Evolutionary conservation across 345 rosid genomes (phyloP), one percentile per base, ranked within the genome.

Genomic region (Carallia pectinifolia): DNA sequence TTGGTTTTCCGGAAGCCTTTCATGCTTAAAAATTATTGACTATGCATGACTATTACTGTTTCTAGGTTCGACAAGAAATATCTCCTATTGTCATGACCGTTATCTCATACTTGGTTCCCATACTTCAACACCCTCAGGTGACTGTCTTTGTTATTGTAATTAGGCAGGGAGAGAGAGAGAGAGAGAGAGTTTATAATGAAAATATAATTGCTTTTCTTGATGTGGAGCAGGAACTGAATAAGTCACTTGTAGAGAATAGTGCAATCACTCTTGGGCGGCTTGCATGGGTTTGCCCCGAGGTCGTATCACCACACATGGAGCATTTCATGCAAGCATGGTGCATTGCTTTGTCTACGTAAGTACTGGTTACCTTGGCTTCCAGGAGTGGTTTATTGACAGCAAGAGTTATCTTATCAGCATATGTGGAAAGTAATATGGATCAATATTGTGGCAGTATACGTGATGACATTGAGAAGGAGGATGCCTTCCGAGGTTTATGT

Each of bases 321-420:
- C 99, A 92, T 80, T 96, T 96, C 82, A 90, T 96, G 96, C 84
- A 87, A 83, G 79, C 94, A 39, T 96, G 99, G 99, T 96, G 98
- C 79, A 79, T 83, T 70, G 92, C 98, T 48, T 83, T 96, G 83
- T 82, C 98, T 62, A 87, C 62, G 99, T 92, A 79, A 85, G 99
- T 74, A 18, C 27, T 23, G n/a, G 15, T 62, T 56, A 27, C 60
- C 60, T 56, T 56, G 60, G 60, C 31, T 18, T 50, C 48, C 50
- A 58, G 40, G 59, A 61, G 55, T n/a, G 23, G 3, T 70, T 69
- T 64, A 55, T 31, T 65, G 64, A 71, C 53, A 34, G 53, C 64
- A 61, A 9, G 17, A n/a, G 15, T 31, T 30, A 38, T 69, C 15
- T 13, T 54, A 31, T 38, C 60, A 7, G 59, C 53, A 58, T 3